Conservation (phyloP, 192 early-diverging fungal genomes). For the Coemansia sp. region DNA sequence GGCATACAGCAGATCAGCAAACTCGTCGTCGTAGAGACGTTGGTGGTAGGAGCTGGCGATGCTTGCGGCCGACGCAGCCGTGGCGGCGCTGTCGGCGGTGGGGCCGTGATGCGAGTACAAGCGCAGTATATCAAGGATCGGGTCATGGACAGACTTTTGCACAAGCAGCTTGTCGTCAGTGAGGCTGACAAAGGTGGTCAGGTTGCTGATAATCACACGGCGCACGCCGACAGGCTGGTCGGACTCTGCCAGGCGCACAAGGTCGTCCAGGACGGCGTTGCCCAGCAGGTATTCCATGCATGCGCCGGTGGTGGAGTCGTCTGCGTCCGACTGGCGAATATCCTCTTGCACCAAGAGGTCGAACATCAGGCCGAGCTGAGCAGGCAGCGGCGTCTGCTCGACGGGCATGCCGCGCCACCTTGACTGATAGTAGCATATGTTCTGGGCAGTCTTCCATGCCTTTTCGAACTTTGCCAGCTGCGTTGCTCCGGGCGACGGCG, state of each 20-base stretch:
- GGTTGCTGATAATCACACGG: conserved; percentile 75
- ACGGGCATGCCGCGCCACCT: conserved; percentile 56
- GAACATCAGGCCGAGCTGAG: conserved; percentile 77
- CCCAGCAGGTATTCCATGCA: conserved; percentile 91
- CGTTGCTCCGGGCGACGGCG: conserved; percentile 61
- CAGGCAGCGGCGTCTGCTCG: conserved; percentile 76
- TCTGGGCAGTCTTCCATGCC: conserved; percentile 65
- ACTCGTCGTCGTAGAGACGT: conserved; percentile 36
- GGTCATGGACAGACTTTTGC: conserved; percentile 88
- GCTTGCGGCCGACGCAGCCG: conserved; percentile 21
- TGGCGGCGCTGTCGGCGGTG: neutral
- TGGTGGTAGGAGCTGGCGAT: conserved; percentile 18
- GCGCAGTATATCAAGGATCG: conserved; percentile 75
- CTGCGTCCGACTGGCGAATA: conserved; percentile 61
- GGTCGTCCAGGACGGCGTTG: conserved; percentile 75
- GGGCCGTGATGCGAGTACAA: conserved; percentile 54
- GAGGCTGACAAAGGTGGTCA: conserved; percentile 80
- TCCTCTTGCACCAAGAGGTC: conserved; percentile 90
- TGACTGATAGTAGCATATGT: conserved; percentile 48
- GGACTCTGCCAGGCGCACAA: conserved; percentile 75
- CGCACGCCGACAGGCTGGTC: conserved; percentile 83
- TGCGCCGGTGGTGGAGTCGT: conserved; percentile 75
- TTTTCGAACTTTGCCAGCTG: conserved; percentile 73
- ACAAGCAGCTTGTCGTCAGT: conserved; percentile 88
- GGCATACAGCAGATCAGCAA: conserved; percentile 50